Evolutionary conservation across 2,329 filamentous ascomycete genomes (phyloP), one percentile per base, ranked within the genome.

Genomic region (Cryphonectria japonica): DNA sequence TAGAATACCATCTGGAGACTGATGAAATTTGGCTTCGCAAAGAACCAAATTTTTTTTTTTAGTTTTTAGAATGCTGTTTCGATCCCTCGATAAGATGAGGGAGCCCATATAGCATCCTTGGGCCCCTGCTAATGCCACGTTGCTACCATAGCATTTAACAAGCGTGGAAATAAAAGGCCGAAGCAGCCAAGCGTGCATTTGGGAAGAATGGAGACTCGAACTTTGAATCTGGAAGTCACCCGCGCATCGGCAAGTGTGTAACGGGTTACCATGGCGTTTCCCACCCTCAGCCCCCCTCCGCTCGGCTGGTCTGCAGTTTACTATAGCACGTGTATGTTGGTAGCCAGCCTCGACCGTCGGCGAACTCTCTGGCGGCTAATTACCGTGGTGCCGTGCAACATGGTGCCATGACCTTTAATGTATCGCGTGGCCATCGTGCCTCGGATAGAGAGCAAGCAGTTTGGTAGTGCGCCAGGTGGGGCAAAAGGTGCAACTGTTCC

Each of bases 1-100:
- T 6, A 67, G 54, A 67, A 46, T 43, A 39, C 66, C 64, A 66
- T 66, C 32, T 52, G 43, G 29, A 50, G 22, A n/a, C 3, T 1
- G 2, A 7, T 2, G 32, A 19, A 64, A 50, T 64, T 19, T 39
- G 26, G 54, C 16, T 13, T 32, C 54, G 1, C 34, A 39, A 11
- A 26, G 26, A 26, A 26, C 26, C 26, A 26, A 26, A 26, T 26
- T 26, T 26, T 26, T 26, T 26, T 26, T 26, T 26, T 26, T 26
- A 26, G 26, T 26, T 26, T 26, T 26, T 26, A 26, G 26, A 26
- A 61, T 39, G 59, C 16, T 19, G 22, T 14, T 37, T 39, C 32
- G 37, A 43, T 63, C 22, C 22, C 32, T 13, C 14, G 61, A 64
- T 32, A 32, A 29, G 34, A 46, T 11, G 22, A 64, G 26, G 22